These are phyloP conservation scores for Leishmania tropica DNA, from an alignment of 208 protist species.

Conservation along the genomic window DNA sequence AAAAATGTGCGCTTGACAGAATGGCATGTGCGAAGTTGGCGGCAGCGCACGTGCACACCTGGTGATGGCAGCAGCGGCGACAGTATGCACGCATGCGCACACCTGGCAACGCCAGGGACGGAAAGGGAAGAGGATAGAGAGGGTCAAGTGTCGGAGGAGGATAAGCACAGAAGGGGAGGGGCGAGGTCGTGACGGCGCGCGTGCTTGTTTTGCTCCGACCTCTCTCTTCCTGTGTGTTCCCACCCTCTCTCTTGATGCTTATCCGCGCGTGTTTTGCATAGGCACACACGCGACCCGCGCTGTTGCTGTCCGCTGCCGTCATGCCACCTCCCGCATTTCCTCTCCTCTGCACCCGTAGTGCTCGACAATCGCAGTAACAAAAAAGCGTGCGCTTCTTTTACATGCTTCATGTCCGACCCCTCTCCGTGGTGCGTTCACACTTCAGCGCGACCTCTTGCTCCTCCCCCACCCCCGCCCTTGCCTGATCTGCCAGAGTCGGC, in stretches of 20 bases:
- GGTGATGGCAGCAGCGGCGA: not conserved
- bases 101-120: not conserved
- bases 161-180: not conserved
- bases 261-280: not conserved
- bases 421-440: not conserved
- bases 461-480: not conserved
- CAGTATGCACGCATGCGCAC: not conserved
- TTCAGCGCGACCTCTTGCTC: not conserved
- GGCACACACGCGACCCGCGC: not conserved
- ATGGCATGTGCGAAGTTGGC: not conserved
- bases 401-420: not conserved
- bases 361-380: not conserved
- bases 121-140: not conserved
- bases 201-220: not conserved
- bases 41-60: not conserved
- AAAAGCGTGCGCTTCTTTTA: not conserved
- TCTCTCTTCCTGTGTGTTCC: not conserved
- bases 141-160: not conserved
- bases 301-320: not conserved
- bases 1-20: not conserved
- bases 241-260: not conserved
- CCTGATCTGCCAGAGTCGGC: not conserved
- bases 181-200: not conserved
- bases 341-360: slow-evolving; percentile 2
- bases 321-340: slow-evolving; percentile 4